A percentile compares a stretch with the other conserved stretches of the same genome.
Conservation (phyloP, 2,329 filamentous ascomycete species). For the Dendrostoma leiphaemia region DNA sequence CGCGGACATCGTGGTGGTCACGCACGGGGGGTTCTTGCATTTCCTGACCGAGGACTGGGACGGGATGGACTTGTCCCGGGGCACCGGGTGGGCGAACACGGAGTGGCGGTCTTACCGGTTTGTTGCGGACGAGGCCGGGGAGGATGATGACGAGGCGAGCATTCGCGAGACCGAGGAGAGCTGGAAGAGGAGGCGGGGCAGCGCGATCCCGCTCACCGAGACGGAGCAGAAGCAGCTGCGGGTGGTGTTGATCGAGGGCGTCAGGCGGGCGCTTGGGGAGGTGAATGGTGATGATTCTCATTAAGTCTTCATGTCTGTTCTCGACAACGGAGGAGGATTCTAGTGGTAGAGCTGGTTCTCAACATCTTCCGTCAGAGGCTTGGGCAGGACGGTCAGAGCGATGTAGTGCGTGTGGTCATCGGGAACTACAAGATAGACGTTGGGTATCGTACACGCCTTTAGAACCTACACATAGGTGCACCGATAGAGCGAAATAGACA, state of each 20-base stretch:
- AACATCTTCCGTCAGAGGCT: too few relatives aligned
- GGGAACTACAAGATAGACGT: too few relatives aligned
- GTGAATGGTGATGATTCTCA: background rate
- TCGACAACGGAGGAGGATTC: too few relatives aligned
- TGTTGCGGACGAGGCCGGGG: conserved; percentile 42
- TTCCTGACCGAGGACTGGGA: conserved; percentile 82
- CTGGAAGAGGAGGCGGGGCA: conserved; percentile 43
- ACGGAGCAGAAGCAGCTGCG: conserved; percentile 47
- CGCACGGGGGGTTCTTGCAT: conserved; percentile 81
- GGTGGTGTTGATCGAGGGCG: conserved; percentile 32
- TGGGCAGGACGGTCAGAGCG: too few relatives aligned
- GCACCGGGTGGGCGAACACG: conserved; percentile 65
- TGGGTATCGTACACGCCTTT: too few relatives aligned
- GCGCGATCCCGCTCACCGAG: conserved; percentile 36
- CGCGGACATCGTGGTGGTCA: conserved; percentile 70
- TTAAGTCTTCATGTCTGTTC: too few relatives aligned
- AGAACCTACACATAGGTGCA: too few relatives aligned
- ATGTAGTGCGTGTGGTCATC: too few relatives aligned
- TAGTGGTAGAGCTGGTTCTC: too few relatives aligned
- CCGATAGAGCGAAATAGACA: too few relatives aligned
- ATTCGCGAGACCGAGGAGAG: conserved; percentile 49
- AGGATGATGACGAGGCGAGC: conserved; percentile 45
- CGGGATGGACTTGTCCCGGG: conserved; percentile 45
- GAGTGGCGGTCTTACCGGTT: conserved; percentile 71
- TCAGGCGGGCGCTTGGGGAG: conserved; percentile 29